Evolutionary conservation across 768 basidiomycete species (phyloP), one percentile per base, ranked within the genome.

Genomic region (Agrocybe praecox): DNA sequence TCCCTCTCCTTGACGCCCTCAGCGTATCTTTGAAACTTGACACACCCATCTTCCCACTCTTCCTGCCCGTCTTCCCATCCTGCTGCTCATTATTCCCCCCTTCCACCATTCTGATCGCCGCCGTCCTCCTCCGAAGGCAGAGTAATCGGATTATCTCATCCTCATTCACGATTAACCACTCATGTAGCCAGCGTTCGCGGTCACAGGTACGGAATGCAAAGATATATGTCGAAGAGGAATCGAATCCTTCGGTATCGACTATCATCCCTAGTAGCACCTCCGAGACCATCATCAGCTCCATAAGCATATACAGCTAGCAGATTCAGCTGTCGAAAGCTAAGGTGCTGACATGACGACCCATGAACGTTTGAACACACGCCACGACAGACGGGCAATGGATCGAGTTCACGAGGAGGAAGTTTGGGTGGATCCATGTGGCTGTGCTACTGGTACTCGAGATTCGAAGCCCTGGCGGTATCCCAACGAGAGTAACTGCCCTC

Each of bases 281-380:
- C 53, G 18, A 14, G 19, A 1, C 19, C 33, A 47, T 47, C 23
- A 8, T n/a, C 51, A 51, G 12, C 36, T 3, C n/a, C n/a, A 40
- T 5, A 6, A 40, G 6, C 36, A 40, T 3, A 3, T 3, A 40
- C 3, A 14, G 12, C 12, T 12, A 96, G 76, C 12, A 96, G 76
- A 24, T 83, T 76, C 1, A 96, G 77, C 69, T 96, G 93, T 8
- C 94, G 81, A 56, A 88, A 86, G 59, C 86, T 92, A 51, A 96
- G 82, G 65, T 95, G n/a, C n/a, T n/a, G n/a, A n/a, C 94, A 61
- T 92, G 87, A 46, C 90, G 78, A 2, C 92, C 92, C 0, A 89
- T 89, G 6, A 91, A 90, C 0, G 89, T n/a, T n/a, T n/a, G n/a
- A n/a, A n/a, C n/a, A n/a, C 89, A 1, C 88, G 78, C 92, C 92